Evolutionary conservation across 257 asterid genomes (phyloP).

Genomic region (Ocimum tenuiflorum): DNA sequence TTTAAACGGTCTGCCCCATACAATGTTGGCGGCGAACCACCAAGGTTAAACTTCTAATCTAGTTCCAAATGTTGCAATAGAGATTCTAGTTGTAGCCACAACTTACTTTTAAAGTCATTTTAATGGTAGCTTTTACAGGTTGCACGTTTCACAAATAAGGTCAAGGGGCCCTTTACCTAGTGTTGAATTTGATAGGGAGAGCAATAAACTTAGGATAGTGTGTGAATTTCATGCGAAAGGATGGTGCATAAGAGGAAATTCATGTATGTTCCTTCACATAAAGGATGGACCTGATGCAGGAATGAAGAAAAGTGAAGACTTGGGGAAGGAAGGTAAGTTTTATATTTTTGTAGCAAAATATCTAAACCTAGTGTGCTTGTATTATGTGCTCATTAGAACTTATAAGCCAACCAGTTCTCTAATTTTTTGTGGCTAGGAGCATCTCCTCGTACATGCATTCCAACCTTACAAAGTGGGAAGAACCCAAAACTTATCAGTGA

Average conservation of each 20-base stretch:
- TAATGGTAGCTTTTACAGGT: constrained; percentile 50
- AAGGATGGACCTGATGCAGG: constrained; percentile 42
- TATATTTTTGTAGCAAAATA: constrained; percentile 16
- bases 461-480: constrained; percentile 32
- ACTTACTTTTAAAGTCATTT: constrained; percentile 20
- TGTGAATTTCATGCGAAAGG: constrained; percentile 81
- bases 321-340: constrained; percentile 45
- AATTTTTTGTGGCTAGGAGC: constrained; percentile 33
- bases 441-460: constrained; percentile 30
- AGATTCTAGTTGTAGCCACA: constrained; percentile 12
- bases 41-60: constrained; percentile 40
- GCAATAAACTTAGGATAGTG: constrained; percentile 48
- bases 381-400: constrained; percentile 18
- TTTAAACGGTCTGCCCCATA: constrained; percentile 23
- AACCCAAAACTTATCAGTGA: constrained; percentile 30
- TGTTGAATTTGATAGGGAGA: constrained; percentile 32
- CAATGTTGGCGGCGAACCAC: constrained; percentile 27
- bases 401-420: constrained; percentile 10
- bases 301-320: constrained; percentile 26
- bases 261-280: constrained; percentile 79
- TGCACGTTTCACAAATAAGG: constrained; percentile 36
- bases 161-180: constrained; percentile 44
- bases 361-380: constrained; percentile 14
- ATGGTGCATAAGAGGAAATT: constrained; percentile 81
- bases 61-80: constrained; percentile 13